These are phyloP conservation scores for Colletotrichum gloeosporioides DNA, from an alignment of 2,329 filamentous ascomycete genomes.

Conservation along the genomic window DNA sequence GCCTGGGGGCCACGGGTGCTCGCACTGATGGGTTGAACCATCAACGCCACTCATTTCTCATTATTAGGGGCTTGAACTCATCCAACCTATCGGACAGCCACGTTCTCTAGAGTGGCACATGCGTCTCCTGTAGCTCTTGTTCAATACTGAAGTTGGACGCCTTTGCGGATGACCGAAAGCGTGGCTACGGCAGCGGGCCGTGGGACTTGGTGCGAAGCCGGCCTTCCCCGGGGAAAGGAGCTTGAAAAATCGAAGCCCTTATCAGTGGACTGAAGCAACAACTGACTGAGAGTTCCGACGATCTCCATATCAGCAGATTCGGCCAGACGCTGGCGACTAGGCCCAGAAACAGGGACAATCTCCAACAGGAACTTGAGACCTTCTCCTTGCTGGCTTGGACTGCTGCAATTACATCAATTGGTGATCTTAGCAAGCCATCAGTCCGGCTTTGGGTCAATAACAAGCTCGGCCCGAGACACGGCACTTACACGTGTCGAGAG, in stretches of 20 bases:
- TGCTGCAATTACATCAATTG: not conserved
- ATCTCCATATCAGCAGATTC: not conserved
- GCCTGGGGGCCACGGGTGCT: not conserved
- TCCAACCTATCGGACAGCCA: not conserved
- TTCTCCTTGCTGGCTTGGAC: not conserved
- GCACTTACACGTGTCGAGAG: not conserved
- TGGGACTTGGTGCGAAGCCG: not conserved
- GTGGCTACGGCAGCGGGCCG: not conserved
- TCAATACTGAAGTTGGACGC: not conserved
- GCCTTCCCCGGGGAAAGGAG: not conserved
- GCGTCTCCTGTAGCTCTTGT: not conserved
- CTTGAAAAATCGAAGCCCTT: not conserved
- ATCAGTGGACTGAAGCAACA: not conserved
- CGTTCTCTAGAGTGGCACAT: not conserved
- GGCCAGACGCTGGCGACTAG: not conserved
- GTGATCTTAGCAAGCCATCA: not conserved
- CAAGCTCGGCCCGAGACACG: not conserved
- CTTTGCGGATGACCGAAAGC: not conserved
- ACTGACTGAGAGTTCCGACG: not conserved
- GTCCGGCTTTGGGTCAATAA: not conserved
- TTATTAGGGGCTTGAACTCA: not conserved
- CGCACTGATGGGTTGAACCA: not conserved
- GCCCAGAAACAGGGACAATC: not conserved
- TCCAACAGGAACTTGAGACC: not conserved
- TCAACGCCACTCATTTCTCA: conserved; percentile 7